Base-by-base conservation (phyloP, 345 rosid species). In the Linum trigynum region DNA sequence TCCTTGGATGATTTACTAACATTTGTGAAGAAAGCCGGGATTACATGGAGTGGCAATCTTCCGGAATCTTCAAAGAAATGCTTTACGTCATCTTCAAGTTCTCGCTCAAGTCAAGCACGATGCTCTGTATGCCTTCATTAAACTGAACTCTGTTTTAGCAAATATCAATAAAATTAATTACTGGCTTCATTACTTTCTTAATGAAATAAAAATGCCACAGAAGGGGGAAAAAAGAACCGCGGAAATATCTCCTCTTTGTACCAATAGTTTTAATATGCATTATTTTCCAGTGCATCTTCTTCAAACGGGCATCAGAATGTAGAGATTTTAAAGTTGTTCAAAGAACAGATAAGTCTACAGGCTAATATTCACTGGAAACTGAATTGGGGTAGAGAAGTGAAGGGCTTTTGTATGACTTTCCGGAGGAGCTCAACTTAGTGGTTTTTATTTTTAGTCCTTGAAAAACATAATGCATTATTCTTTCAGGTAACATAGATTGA, bases 1-100 rank as follows among this genome's bases (percentile, higher is more conserved):
- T 84, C 85, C 16, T 68, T 84, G 73, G 95, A 83, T 78, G 84
- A 86, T 74, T 62, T 92, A 75, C 82, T 92, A 69, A 71, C 59
- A 50, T 80, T 74, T 67, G 63, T 71, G 65, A 82, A 72, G 76
- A 86, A 75, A 76, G 72, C 65, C 71, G 79, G 65, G 48, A 55
- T 51, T 70, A 39, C 64, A 66, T 39, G 48, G 12, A 57, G 69
- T 69, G 77, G 63, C 78, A 78, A 64, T 63, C 75, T 77, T 63
- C 69, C 61, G 62, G 74, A 66, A 68, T 37, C 45, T 51, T 50
- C 65, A 55, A 78, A 56, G 71, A 73, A 71, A 72, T 75, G 71
- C 71, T 43, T 48, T 37, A 62, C 69, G 50, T 65, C 78, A 70
- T 6, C 74, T 63, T 71, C 76, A 64, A 77, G 76, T 65, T 76